Evolutionary conservation across 768 basidiomycete genomes (phyloP), one percentile per base, ranked within the genome.

Genomic region (Polyporus arcularius): DNA sequence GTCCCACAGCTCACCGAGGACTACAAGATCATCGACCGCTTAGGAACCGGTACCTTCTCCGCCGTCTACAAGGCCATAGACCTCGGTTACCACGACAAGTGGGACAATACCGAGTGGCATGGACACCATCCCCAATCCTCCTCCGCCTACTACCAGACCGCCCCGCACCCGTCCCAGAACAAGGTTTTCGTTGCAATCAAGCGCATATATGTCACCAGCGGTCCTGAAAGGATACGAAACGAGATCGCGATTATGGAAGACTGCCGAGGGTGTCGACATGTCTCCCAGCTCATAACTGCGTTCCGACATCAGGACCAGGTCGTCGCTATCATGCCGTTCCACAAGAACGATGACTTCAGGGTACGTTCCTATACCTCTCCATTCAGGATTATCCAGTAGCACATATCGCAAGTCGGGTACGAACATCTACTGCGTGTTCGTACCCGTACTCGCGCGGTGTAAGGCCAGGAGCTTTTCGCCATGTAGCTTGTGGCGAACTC

Each of bases 41-140:
- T 99, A 0, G 97, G 97, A 14, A 98, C 96, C 55, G 96, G 96
- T 15, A 99, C 96, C 1, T 99, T 99, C 76, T 98, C 96, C 0
- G 95, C 95, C 10, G 97, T 99, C n/a, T 99, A 98, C 82, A 97
- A 98, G 69, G 97, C 96, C 0, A 74, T 96, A 64, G 97, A 99
- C 73, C 68, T 90, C 15, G 75, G 81, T 59, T 85, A 90, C 68
- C 85, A 92, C 66, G 76, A 81, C 51, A 89, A 90, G 54, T 92
- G 86, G 87, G 82, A 91, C 72, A 92, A 94, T 67, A 65, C 73
- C 4, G 79, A 84, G 12, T 94, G 92, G 92, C 84, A 85, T 35
- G 88, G 88, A 0, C 73, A 76, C 48, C 89, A 90, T 67, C 82
- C 84, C 1, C 74, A 80, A 2, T 70, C 75, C 7, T 90, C 88